These are phyloP conservation scores for Colletotrichum filicis DNA, from an alignment of 2,329 filamentous ascomycete species.

Conservation along the genomic window DNA sequence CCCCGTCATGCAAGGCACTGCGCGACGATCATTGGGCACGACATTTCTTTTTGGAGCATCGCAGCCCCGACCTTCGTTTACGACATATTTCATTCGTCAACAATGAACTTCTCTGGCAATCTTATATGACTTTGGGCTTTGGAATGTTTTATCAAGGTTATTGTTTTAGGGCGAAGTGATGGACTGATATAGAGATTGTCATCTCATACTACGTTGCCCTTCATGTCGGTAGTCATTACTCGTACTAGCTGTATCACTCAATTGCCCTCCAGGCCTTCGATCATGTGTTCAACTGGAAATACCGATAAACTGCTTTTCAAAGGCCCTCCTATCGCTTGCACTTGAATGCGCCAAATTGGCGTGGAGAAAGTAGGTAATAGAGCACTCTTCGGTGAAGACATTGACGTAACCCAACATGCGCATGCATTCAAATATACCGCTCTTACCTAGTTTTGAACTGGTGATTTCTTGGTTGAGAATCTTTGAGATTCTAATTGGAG, in stretches of 20 bases:
- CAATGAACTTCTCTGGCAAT: neutral
- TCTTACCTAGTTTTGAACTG: too few relatives aligned
- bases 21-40: neutral
- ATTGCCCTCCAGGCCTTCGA: neutral
- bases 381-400: too few relatives aligned
- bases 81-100: conserved; percentile 8
- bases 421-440: too few relatives aligned
- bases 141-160: neutral
- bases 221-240: neutral
- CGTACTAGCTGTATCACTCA: neutral
- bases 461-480: too few relatives aligned
- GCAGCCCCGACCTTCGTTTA: conserved; percentile 10
- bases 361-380: too few relatives aligned
- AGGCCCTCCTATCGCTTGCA: neutral
- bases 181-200: neutral
- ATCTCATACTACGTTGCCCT: neutral
- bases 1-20: conserved; percentile 4
- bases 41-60: neutral
- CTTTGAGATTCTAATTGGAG: too few relatives aligned
- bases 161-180: neutral
- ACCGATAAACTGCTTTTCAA: neutral
- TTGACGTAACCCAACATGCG: neutral
- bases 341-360: neutral
- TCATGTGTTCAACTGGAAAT: too few relatives aligned
- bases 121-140: neutral